Conservation (phyloP, 352 stramenopile genomes). For the Phytophthora capsici region DNA sequence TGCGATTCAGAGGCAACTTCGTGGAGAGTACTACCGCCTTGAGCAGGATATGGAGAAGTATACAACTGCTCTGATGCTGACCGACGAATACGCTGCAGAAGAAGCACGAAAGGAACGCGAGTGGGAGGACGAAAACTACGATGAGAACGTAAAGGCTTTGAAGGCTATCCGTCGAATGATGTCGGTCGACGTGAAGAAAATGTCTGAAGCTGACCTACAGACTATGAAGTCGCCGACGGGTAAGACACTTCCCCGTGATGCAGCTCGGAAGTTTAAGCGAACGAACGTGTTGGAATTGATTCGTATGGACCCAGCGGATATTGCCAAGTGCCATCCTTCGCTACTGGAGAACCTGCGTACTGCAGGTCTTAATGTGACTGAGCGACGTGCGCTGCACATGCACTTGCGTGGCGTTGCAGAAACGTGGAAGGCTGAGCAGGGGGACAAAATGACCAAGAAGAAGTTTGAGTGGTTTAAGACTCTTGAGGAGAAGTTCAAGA, state of each 20-base stretch:
- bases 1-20: constrained; percentile 81
- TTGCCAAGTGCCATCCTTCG: constrained; percentile 90
- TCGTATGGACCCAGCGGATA: constrained; percentile 86
- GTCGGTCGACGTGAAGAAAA: constrained; percentile 92
- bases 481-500: constrained; percentile 94
- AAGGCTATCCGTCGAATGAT: constrained; percentile 92
- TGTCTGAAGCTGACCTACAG: constrained; percentile 88
- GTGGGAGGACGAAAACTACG: constrained; percentile 92
- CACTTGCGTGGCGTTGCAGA: constrained; percentile 87
- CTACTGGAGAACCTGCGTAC: constrained; percentile 92
- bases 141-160: constrained; percentile 87
- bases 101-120: constrained; percentile 90
- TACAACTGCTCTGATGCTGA: constrained; percentile 92
- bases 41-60: constrained; percentile 96
- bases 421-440: constrained; percentile 88
- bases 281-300: constrained; percentile 93
- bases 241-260: constrained; percentile 74
- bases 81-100: constrained; percentile 92
- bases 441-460: constrained; percentile 92
- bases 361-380: constrained; percentile 90
- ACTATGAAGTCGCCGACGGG: constrained; percentile 73
- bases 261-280: constrained; percentile 93
- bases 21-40: constrained; percentile 93
- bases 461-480: constrained; percentile 94
- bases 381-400: constrained; percentile 89